These are phyloP conservation scores for Cladosporium cucumerinum DNA, from an alignment of 2,329 filamentous ascomycete species.

Conservation along the genomic window DNA sequence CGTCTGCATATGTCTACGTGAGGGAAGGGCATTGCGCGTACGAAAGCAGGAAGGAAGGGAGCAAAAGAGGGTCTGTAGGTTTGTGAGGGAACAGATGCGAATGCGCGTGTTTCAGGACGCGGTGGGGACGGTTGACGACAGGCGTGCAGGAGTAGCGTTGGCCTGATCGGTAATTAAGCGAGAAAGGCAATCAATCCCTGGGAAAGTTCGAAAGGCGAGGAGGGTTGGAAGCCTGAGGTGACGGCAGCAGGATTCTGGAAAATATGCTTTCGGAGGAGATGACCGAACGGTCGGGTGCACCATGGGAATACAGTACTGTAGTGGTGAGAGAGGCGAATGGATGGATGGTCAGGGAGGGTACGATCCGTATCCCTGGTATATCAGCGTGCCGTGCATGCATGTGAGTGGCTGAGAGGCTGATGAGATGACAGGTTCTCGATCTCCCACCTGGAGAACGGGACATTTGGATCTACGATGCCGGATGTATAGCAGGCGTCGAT, in stretches of 20 bases:
- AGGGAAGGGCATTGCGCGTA: not conserved
- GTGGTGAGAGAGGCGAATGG: not conserved
- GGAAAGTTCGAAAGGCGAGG: not conserved
- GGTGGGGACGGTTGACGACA: not conserved
- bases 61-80: not conserved
- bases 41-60: not conserved
- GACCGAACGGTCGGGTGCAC: not conserved
- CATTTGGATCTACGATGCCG: not conserved
- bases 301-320: not conserved
- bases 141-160: conserved; percentile 1
- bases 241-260: not conserved
- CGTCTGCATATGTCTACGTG: not conserved
- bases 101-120: conserved; percentile 6
- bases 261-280: not conserved
- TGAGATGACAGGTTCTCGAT: not conserved
- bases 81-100: not conserved
- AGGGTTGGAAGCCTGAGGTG: not conserved
- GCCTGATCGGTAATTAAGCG: conserved; percentile 4
- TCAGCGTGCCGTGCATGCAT: not conserved
- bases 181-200: conserved; percentile 4
- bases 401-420: not conserved
- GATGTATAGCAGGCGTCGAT: not conserved
- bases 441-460: not conserved
- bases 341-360: not conserved
- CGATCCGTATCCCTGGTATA: not conserved